Evolutionary conservation across 805 yeast species (phyloP).

Genomic region (Starmerella apicola): DNA sequence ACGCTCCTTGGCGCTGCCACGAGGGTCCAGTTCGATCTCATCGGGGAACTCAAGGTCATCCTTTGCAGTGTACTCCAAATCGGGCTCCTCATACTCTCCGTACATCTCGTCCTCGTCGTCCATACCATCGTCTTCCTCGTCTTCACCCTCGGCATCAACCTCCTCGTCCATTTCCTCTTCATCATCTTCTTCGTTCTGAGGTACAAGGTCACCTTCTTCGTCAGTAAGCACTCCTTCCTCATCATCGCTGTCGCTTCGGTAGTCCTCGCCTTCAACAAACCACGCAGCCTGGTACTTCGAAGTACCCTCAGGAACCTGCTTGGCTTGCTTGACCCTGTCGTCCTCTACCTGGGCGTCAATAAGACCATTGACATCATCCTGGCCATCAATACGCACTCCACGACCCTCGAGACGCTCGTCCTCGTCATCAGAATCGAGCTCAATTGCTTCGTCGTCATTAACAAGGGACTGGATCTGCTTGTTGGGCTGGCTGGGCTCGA

Average conservation of each 20-base stretch:
- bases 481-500: constrained; percentile 23
- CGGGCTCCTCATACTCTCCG: constrained; percentile 43
- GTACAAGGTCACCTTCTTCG: constrained; percentile 23
- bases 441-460: constrained; percentile 18
- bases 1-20: constrained; percentile 61
- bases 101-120: constrained; percentile 27
- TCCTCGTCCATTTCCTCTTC: constrained; percentile 42
- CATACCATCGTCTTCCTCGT: constrained; percentile 44
- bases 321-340: constrained; percentile 23
- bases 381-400: constrained; percentile 49
- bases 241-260: constrained; percentile 31
- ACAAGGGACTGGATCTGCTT: constrained; percentile 23
- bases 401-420: constrained; percentile 24
- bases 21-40: constrained; percentile 75
- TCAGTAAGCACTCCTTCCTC: constrained; percentile 22
- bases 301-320: constrained; percentile 52
- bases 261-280: constrained; percentile 40
- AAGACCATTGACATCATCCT: constrained; percentile 34
- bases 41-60: constrained; percentile 94
- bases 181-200: constrained; percentile 11
- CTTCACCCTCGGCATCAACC: constrained; percentile 48
- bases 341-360: constrained; percentile 26
- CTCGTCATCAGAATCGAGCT: constrained; percentile 24
- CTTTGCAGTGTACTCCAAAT: constrained; percentile 33
- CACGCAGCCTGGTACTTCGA: constrained; percentile 69